Percentiles rank a stretch among this genome's conserved stretches.
Evolutionary conservation across 345 rosid species (phyloP).

Genomic region (Moricandia moricandioides): DNA sequence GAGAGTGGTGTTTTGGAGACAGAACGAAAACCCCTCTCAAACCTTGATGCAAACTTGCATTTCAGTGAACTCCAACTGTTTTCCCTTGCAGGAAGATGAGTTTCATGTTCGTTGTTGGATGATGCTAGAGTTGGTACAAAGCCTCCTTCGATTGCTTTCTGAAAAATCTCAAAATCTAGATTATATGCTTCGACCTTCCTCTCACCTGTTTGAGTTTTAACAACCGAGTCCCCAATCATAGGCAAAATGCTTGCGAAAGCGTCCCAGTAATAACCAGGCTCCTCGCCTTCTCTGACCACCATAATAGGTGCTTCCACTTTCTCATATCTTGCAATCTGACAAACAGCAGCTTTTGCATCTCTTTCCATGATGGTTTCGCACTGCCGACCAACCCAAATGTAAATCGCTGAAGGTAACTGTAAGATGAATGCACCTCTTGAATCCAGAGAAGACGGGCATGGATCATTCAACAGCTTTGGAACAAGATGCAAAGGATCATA

Average conservation of each 20-base stretch:
- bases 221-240: constrained; percentile 44
- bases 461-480: constrained; percentile 88
- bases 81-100: constrained; percentile 92
- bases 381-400: constrained; percentile 86
- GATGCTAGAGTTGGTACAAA: constrained; percentile 84
- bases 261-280: constrained; percentile 82
- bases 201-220: constrained; percentile 54
- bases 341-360: constrained; percentile 93
- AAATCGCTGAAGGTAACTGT: constrained; percentile 80
- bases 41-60: constrained; percentile 72
- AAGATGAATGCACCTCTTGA: constrained; percentile 96
- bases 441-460: constrained; percentile 74
- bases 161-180: constrained; percentile 88
- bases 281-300: constrained; percentile 83
- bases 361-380: constrained; percentile 91
- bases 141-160: constrained; percentile 87
- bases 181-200: constrained; percentile 72
- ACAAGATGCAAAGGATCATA: constrained; percentile 99
- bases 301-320: constrained; percentile 68
- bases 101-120: constrained; percentile 80
- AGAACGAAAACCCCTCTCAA: constrained; percentile 51
- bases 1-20: constrained; percentile 69
- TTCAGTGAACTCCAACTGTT: constrained; percentile 87
- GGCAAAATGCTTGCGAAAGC: constrained; percentile 75
- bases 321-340: constrained; percentile 95